Evolutionary conservation across 2,329 filamentous ascomycete genomes (phyloP), one percentile per base, ranked within the genome.

Genomic region (Hypomyces rosellus): DNA sequence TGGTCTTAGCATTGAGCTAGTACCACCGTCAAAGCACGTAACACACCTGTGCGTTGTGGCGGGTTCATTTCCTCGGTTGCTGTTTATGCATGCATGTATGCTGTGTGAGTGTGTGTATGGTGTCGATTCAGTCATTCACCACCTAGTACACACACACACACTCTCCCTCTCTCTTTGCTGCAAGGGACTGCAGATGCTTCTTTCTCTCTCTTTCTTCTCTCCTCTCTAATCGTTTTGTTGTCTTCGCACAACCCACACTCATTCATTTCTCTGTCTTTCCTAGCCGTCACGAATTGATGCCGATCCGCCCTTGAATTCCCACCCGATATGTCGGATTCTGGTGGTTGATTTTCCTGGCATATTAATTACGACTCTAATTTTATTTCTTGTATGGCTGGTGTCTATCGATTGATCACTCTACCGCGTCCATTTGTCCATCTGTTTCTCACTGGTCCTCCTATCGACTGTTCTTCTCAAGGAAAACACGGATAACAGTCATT

Each of bases 1-100:
- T 50, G 48, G 48, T 33, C 48, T 39, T 37, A 42, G 48, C 48
- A 50, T 22, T 25, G 38, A 18, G 18, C 43, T 42, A 50, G 16
- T 30, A 30, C 33, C 20, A 37, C 37, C 37, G 18, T 20, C 39
- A 43, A 20, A 37, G 25, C 12, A 36, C 36, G 41, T 40, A 45
- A 38, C 22, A 40, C 34, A 16, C 18, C 22, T 13, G 15, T 30
- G 25, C 9, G 25, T 30, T 30, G 25, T 30, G 25, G 25, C 25
- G 25, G 25, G 20, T 34, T 40, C 15, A 37, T 30, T 36, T 22
- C 36, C 14, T 43, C 15, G 14, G 16, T 18, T 40, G 37, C 36
- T 3, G 25, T 4, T 30, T 8, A 30, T 30, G 25, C 25, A 30
- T 30, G 22, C 22, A 25, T 25, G 22, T 7, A 25, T 25, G 25